Evolutionary conservation across 2,329 filamentous ascomycete genomes (phyloP), one percentile per base, ranked within the genome.

Genomic region (Aplosporella prunicola): DNA sequence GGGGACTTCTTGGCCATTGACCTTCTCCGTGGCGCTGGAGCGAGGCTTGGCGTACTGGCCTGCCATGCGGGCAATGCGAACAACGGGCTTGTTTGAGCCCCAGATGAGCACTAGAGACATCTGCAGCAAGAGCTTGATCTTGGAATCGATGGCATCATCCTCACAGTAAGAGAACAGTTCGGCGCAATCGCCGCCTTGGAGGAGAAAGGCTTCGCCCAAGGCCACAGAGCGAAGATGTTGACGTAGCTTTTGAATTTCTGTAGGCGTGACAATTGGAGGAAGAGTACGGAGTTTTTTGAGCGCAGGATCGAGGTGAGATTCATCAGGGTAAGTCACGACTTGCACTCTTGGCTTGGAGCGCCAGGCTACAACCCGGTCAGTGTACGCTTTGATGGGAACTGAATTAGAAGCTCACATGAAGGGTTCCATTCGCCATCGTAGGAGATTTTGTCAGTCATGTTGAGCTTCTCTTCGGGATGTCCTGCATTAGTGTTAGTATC

Each of bases 81-180:
- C 86, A 4, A 98, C 87, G 5, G 84, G 83, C 53, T 80, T 79
- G 51, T 80, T 78, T 16, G 71, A 69, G 24, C 85, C 91, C 81
- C 88, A 95, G 58, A 96, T 88, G 43, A 98, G 71, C 1, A 98
- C 85, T 49, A 98, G 67, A 47, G 85, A 93, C 89, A 98, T 96
- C 65, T 98, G 91, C 42, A 98, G 68, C 20, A 98, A 73, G 17
- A 98, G 75, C 66, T 96, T 96, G 61, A 96, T 86, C 69, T 96
- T 98, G 45, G 85, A 82, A 63, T 96, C 87, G 49, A 98, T 95
- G 47, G 83, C 82, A 10, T 75, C 74, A 57, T 87, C 81, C 51
- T 83, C 80, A 62, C 91, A 98, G 68, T 98, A 98, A 61, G 91
- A 86, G 54, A 98, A 98, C 8, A 96, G 74, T 66, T 98, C 91